Evolutionary conservation across 2,329 filamentous ascomycete species (phyloP).

Genomic region (Aaosphaeria arxii): DNA sequence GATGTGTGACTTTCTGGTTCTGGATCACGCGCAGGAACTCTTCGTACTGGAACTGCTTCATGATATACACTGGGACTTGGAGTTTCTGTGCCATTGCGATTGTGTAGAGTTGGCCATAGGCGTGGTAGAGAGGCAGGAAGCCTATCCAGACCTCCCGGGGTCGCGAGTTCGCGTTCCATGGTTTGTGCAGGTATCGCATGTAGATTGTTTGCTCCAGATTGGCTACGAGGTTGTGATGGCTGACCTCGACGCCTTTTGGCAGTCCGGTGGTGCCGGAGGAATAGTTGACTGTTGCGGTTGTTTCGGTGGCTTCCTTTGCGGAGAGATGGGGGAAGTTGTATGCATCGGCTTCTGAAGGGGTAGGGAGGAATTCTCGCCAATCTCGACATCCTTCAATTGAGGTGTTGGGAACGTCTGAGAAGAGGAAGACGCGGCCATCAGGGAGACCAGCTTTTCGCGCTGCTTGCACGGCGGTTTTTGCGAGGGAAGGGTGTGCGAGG

Average conservation of each 20-base stretch:
- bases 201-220: constrained; percentile 52
- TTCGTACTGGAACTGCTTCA: constrained; percentile 41
- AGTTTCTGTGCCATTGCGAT: constrained; percentile 44
- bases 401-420: constrained; percentile 26
- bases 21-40: constrained; percentile 39
- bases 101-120: constrained; percentile 47
- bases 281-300: constrained; percentile 49
- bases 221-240: constrained; percentile 50
- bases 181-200: constrained; percentile 42
- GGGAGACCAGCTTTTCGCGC: constrained; percentile 26
- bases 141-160: constrained; percentile 50
- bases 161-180: constrained; percentile 38
- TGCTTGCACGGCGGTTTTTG: constrained; percentile 24
- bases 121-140: constrained; percentile 43
- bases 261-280: constrained; percentile 52
- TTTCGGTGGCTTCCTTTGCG: constrained; percentile 22
- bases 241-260: constrained; percentile 52
- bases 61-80: constrained; percentile 44
- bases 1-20: constrained; percentile 35
- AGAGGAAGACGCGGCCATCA: constrained; percentile 27
- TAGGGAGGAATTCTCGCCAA: constrained; percentile 28
- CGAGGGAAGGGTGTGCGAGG: constrained; percentile 28
- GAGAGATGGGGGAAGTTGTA: constrained; percentile 26
- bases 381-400: constrained; percentile 23
- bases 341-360: constrained; percentile 20